phyloP scores from a whole-genome alignment of 129 eudicot genomes.

The Daucus carota region DH1_v3.0 NC_030385.2:44900001-44900500 shows the following conservation, averaged over 20 bases:
- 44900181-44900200: too few species aligned
- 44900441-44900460: conserved; percentile 41
- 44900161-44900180: too few species aligned
- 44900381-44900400: conserved; percentile 37
- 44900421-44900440: conserved; percentile 43
- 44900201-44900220: not conserved
- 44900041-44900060: not conserved
- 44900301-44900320: not conserved
- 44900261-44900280: not conserved
- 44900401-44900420: conserved; percentile 43
- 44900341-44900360: conserved; percentile 6
- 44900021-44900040: too few species aligned
- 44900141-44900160: too few species aligned
- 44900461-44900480: conserved; percentile 53
- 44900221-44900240: not conserved
- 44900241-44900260: not conserved
- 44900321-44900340: not conserved
- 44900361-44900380: conserved; percentile 29
- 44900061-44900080: too few species aligned
- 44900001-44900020: too few species aligned
- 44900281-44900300: not conserved
- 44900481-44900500: conserved; percentile 40
- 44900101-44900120: too few species aligned
- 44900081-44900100: too few species aligned
- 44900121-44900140: not conserved